These are phyloP conservation scores for Mycena rebaudengoi DNA, from an alignment of 768 basidiomycete species.

Conservation along the genomic window DNA sequence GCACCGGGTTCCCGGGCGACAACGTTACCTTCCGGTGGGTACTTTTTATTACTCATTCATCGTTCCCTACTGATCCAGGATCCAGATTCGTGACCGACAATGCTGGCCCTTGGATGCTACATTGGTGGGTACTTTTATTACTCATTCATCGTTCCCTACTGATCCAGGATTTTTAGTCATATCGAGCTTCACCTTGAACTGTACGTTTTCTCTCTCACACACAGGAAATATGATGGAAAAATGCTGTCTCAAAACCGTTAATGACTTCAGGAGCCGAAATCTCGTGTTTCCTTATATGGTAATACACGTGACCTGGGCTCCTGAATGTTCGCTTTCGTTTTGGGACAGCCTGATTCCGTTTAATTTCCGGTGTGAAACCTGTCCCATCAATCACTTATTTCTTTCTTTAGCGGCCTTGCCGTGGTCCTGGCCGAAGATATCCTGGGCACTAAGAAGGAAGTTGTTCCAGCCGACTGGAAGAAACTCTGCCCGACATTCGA, in stretches of 20 bases:
- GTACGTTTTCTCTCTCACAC: not conserved
- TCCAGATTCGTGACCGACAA: constrained; percentile 24
- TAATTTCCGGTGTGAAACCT: too few relatives aligned
- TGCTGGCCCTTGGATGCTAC: constrained; percentile 23
- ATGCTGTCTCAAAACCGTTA: too few relatives aligned
- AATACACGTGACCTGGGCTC: too few relatives aligned
- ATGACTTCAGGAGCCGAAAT: too few relatives aligned
- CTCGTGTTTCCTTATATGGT: too few relatives aligned
- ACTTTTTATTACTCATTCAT: not conserved
- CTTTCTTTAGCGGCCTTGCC: not conserved
- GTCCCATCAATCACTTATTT: not conserved
- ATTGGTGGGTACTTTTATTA: constrained; percentile 2
- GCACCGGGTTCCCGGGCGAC: constrained; percentile 11
- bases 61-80: not conserved
- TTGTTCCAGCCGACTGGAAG: constrained; percentile 15
- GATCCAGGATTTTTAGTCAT: not conserved
- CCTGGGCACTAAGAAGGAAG: not conserved
- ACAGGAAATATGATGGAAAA: too few relatives aligned
- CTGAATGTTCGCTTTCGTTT: too few relatives aligned
- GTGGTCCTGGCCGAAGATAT: constrained; percentile 14
- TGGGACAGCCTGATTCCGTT: too few relatives aligned
- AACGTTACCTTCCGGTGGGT: constrained; percentile 19
- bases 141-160: not conserved
- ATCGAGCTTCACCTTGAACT: constrained; percentile 17
- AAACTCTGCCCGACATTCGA: constrained; percentile 15